phyloP scores from a whole-genome alignment of 345 rosid genomes.

The Arabis alpina region DNA sequence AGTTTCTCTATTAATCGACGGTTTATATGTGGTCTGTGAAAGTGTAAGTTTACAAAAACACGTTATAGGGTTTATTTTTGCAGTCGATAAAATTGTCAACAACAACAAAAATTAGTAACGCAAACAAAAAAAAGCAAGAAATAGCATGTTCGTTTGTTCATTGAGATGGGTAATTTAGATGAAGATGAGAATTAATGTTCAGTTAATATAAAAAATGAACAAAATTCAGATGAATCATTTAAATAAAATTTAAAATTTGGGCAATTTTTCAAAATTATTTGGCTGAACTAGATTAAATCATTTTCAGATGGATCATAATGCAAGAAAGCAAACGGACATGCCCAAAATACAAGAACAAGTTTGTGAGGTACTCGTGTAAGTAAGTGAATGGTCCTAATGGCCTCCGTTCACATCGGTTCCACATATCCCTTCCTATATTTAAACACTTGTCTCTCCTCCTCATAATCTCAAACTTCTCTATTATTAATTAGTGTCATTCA shows the following conservation, averaged over 20 bases:
- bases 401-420: constrained; percentile 19
- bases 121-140: constrained; percentile 2
- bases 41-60: background rate
- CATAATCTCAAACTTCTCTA: constrained; percentile 15
- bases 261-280: too few species aligned
- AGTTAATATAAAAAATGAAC: too few species aligned
- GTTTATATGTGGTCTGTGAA: background rate
- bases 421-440: constrained; percentile 30
- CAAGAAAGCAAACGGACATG: too few species aligned
- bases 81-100: too few species aligned
- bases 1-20: background rate
- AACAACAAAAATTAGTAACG: background rate
- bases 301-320: too few species aligned
- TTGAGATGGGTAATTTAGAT: too few species aligned
- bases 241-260: too few species aligned
- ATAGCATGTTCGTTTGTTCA: too few species aligned
- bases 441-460: constrained; percentile 18
- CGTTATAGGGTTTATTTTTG: too few species aligned
- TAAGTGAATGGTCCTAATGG: constrained; percentile 30
- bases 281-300: too few species aligned
- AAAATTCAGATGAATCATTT: too few species aligned
- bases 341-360: constrained; percentile 8
- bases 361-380: constrained; percentile 5
- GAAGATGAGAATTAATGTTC: too few species aligned
- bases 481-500: background rate